These are phyloP conservation scores for Pichia rugopelliculosa DNA, from an alignment of 805 yeast genomes.

Conservation along the genomic window DNA sequence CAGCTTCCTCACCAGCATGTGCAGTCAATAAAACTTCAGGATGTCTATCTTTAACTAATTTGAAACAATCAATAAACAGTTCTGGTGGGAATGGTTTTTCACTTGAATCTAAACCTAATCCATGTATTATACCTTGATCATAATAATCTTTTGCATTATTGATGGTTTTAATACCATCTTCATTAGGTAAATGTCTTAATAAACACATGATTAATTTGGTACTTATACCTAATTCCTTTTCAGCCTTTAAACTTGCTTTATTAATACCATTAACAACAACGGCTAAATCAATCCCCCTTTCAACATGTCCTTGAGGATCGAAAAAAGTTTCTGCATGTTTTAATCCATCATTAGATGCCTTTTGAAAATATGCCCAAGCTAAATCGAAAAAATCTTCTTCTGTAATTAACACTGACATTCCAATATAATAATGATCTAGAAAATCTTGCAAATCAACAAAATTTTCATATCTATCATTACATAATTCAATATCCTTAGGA, in stretches of 20 bases:
- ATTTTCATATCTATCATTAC: constrained; percentile 49
- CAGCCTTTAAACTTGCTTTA: constrained; percentile 60
- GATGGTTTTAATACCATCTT: constrained; percentile 51
- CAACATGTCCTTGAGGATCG: constrained; percentile 80
- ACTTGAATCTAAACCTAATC: constrained; percentile 75
- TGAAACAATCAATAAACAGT: constrained; percentile 57
- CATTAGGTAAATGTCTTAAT: constrained; percentile 64
- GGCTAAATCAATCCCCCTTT: constrained; percentile 54
- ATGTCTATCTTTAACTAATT: constrained; percentile 37
- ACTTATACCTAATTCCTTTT: constrained; percentile 50
- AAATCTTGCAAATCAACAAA: constrained; percentile 73
- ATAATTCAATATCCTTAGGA: constrained; percentile 52
- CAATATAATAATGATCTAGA: constrained; percentile 70
- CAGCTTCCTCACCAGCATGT: constrained; percentile 89
- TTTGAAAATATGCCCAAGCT: constrained; percentile 65
- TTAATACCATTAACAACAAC: constrained; percentile 58
- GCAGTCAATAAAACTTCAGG: constrained; percentile 64
- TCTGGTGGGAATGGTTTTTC: constrained; percentile 76
- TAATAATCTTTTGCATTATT: constrained; percentile 45
- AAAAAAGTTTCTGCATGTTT: constrained; percentile 71
- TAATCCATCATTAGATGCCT: constrained; percentile 52
- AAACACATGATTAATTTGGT: constrained; percentile 76
- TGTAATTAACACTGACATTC: constrained; percentile 63
- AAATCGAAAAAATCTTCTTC: constrained; percentile 72
- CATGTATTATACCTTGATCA: constrained; percentile 55